Evolutionary conservation across 2,329 filamentous ascomycete genomes (phyloP), one percentile per base, ranked within the genome.

Genomic region (Dothistroma pini): DNA sequence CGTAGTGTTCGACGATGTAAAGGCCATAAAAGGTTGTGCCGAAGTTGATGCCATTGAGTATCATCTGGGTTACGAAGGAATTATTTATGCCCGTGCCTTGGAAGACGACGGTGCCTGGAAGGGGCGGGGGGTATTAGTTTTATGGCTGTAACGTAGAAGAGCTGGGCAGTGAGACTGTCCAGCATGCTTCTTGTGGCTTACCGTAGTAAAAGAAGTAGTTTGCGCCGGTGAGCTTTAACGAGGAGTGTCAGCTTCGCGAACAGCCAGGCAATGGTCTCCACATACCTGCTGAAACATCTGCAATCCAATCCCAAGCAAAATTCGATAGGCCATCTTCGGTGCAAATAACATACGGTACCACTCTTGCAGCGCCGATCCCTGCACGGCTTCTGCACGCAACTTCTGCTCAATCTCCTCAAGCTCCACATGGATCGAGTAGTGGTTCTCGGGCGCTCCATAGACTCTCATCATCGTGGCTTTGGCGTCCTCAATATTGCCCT

Each of bases 241-340:
- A 14, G 12, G 14, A 25, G n/a, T n/a, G 9, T 22, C 31, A 29
- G 38, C 34, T 14, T 44, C 16, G 31, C 16, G 41, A n/a, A n/a
- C 41, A n/a, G 14, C 8, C 8, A 14, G 14, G 5, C 14, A 12
- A 38, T 9, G n/a, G 16, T 19, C 16, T 8, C 48, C 56, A 25
- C 59, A 62, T 3, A 62, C 31, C 35, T 64, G 62, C 19, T 64
- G 63, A 81, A 56, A 84, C 82, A 74, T 65, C 49, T 89, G 85
- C 1, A 90, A 80, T 4, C 78, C 71, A 47, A 89, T 81, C 41
- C 87, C 87, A 0, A 89, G 79, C 0, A 84, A 47, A 0, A 85
- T 86, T 32, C 87, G 82, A 73, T 89, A 85, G 4, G 83, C 66
- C 81, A 89, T 91, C 66, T 85, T 86, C 66, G 86, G 87, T 63